Evolutionary conservation across 495 filamentous ascomycete genomes (phyloP), one percentile per base, ranked within the genome.

Genomic region (Amphirosellinia nigrospora): DNA sequence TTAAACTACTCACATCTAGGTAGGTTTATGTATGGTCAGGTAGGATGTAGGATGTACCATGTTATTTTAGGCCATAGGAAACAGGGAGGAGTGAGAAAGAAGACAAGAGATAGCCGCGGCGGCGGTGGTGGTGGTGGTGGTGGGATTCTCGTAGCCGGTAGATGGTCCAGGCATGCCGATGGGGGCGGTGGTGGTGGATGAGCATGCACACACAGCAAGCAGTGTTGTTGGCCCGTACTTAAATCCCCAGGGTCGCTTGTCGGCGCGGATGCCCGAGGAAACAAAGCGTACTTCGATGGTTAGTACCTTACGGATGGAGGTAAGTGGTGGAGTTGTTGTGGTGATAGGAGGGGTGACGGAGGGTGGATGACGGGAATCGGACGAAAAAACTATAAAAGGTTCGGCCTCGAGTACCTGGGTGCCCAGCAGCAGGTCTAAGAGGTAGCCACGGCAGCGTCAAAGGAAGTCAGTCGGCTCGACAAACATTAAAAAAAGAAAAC

Each of bases 181-280:
- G 66, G 58, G 56, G 66, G 45, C 55, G 55, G 53, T 50, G 30
- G 53, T 50, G 30, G 39, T 69, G 56, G 66, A 62, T 26, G 66
- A 69, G 66, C 56, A 48, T 69, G 66, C 58, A 69, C 66, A 69
- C 66, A n/a, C n/a, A n/a, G n/a, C n/a, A n/a, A n/a, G n/a, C n/a
- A 69, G 66, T 69, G 66, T 62, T 30, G n/a, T 43, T 45, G 45
- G 52, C 15, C 30, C 8, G 64, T 55, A 34, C 50, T 64, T 16
- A 11, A 43, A 56, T 34, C n/a, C 48, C 30, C 39, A 43, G 45
- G 21, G 16, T 59, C 66, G 50, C 56, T 69, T 69, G 66, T 62
- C 66, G 56, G 66, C 43, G 66, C 41, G 43, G 43, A 11, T 61
- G 30, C 26, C 56, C 56, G 66, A 23, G 58, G 34, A 23, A 55